Evolutionary conservation across 2,329 filamentous ascomycete species (phyloP), one percentile per base, ranked within the genome.

Genomic region (Cryphonectria carpinicola): DNA sequence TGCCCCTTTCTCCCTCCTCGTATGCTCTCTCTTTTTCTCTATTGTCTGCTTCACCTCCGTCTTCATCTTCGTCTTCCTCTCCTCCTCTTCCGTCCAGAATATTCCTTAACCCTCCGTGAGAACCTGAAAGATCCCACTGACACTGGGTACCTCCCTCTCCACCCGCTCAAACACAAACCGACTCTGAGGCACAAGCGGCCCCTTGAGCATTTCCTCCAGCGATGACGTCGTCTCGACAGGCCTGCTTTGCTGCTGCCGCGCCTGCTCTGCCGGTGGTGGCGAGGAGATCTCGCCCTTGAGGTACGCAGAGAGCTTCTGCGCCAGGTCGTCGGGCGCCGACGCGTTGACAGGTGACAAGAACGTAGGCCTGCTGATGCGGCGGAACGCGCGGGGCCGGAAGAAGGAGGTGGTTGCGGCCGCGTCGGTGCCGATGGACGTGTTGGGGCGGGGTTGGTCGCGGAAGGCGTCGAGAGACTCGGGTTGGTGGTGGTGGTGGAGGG

Each of bases 131-230:
- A 72, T 72, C 4, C 71, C 69, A 54, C 43, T 68, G 22, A 71
- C 66, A 28, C 35, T 66, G 22, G 66, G 66, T 28, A 56, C 66
- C 41, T 72, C 71, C 63, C 65, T 68, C 69, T 69, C 71, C 7
- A 54, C 58, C 1, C 13, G 39, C 4, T 69, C 71, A n/a, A 68
- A 68, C 32, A 72, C 58, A 39, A 66, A 54, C 35, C 41, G 65
- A 32, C 66, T 68, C 6, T 54, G 11, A 17, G 71, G 71, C 32
- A 66, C 25, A 0, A 37, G 46, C 1, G 71, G 71, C 71, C 69
- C 71, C 71, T 69, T 71, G 46, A 72, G 66, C 71, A 72, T 71
- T 41, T 49, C 63, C 69, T 72, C 71, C 58, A 72, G 60, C 39
- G 66, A 70, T 6, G 37, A 43, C 10, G 37, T 5, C 43, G 66